phyloP scores from a whole-genome alignment of 2,329 filamentous ascomycete genomes.

The Alternaria triticimaculans region DNA sequence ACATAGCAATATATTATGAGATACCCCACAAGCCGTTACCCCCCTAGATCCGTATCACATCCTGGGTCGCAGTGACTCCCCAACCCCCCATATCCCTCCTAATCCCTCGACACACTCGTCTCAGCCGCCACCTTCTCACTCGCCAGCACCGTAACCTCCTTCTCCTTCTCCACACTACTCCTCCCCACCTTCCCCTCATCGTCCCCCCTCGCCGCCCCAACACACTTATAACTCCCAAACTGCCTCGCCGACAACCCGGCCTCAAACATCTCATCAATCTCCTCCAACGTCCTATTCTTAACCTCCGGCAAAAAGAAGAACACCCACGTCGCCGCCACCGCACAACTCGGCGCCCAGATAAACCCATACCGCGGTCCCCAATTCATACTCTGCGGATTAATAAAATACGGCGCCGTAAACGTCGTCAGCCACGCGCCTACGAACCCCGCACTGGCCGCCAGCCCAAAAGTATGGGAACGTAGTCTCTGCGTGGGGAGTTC shows the following conservation, averaged over 20 bases:
- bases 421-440: conserved; percentile 63
- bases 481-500: conserved; percentile 65
- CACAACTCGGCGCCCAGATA: conserved; percentile 58
- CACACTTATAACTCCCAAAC: conserved; percentile 51
- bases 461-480: conserved; percentile 63
- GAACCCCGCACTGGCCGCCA: conserved; percentile 61
- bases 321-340: conserved; percentile 40
- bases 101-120: conserved; percentile 32
- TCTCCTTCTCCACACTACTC: conserved; percentile 35
- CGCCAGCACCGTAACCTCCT: conserved; percentile 31
- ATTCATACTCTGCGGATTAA: conserved; percentile 60
- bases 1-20: conserved; percentile 2
- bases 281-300: conserved; percentile 60
- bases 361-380: conserved; percentile 66
- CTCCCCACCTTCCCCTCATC: conserved; percentile 9
- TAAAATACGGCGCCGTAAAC: conserved; percentile 67
- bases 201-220: conserved; percentile 22
- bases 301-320: conserved; percentile 61
- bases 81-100: background rate
- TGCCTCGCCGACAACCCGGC: conserved; percentile 52
- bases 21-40: background rate
- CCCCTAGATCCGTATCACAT: background rate
- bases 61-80: too few relatives aligned
- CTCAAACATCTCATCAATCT: conserved; percentile 63
- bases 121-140: conserved; percentile 38